Evolutionary conservation across 495 filamentous ascomycete genomes (phyloP), one percentile per base, ranked within the genome.

Genomic region (Penicillium soppii): DNA sequence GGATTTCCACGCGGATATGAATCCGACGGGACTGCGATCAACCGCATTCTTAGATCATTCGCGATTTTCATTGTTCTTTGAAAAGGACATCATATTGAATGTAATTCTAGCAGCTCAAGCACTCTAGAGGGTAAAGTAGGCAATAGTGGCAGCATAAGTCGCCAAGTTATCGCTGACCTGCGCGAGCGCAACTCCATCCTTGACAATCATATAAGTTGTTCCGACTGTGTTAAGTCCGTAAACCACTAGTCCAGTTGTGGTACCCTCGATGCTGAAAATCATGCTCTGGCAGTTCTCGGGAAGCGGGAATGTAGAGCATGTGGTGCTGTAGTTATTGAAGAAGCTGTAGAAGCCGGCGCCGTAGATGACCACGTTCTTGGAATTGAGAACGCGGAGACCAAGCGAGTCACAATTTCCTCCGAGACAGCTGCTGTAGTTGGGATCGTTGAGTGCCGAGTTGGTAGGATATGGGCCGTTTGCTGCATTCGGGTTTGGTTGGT

Each of bases 321-420:
- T 42, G 15, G 65, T 67, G 53, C 61, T 66, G 65, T 83, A 84
- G 53, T 78, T 64, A 51, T 83, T 80, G 74, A 91, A 91, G 72
- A 91, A 91, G 29, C 79, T 84, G 71, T 91, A 91, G 12, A 88
- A 65, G 7, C 89, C 89, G 7, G 83, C 84, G 27, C 86, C 85
- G 56, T 89, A 91, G 23, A 90, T 68, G 32, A 78, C 57, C 12
- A 91, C 73, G 49, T 81, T 71, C 1, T 67, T 62, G 13, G 77
- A 83, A 65, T 82, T 67, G 30, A 86, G 54, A 26, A 91, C 74
- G 5, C 86, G 79, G 10, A 91, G 72, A 17, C 82, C 87, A 71
- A 86, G 88, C 0, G 85, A 74, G 39, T 82, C 75, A 53, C 84
- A 87, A 59, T 81, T 79, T 7, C 68, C 65, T 7, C 66, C 53